These are phyloP conservation scores for Leccinum uliginosum DNA, from an alignment of 768 basidiomycete species.

Conservation along the genomic window DNA sequence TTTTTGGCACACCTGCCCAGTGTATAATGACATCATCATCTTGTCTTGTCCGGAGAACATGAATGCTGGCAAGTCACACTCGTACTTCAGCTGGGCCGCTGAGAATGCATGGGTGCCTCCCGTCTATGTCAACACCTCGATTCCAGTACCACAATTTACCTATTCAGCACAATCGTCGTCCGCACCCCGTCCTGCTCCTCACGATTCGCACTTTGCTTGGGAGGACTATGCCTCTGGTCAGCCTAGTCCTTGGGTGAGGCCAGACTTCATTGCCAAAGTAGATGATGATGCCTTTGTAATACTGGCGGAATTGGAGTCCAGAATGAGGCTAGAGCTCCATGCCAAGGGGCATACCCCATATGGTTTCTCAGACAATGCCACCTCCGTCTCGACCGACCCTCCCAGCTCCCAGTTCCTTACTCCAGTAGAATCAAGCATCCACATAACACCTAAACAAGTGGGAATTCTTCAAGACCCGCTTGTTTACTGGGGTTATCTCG, in stretches of 20 bases:
- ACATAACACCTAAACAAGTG: constrained; percentile 5
- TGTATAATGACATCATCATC: constrained; percentile 81
- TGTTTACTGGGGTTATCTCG: constrained; percentile 86
- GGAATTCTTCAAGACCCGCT: constrained; percentile 51
- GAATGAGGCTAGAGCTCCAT: constrained; percentile 75
- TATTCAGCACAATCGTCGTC: constrained; percentile 57
- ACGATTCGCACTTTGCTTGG: constrained; percentile 64
- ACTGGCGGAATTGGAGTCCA: constrained; percentile 90
- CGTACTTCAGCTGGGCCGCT: constrained; percentile 91
- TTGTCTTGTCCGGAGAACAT: constrained; percentile 89
- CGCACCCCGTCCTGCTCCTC: constrained; percentile 61
- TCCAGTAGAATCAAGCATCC: neutral
- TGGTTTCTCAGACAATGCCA: constrained; percentile 9
- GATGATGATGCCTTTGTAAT: constrained; percentile 97
- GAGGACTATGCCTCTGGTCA: constrained; percentile 40
- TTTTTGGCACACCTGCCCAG: constrained; percentile 34
- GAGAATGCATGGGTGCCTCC: constrained; percentile 89
- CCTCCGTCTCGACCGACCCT: constrained; percentile 2
- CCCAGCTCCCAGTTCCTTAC: neutral
- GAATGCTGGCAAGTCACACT: constrained; percentile 91
- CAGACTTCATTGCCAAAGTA: constrained; percentile 89
- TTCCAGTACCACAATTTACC: constrained; percentile 47
- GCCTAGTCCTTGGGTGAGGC: constrained; percentile 69
- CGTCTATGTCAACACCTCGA: constrained; percentile 48
- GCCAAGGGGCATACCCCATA: constrained; percentile 31